Base-by-base conservation (phyloP, 768 basidiomycete genomes). In the Leccinum ochraceum region DNA sequence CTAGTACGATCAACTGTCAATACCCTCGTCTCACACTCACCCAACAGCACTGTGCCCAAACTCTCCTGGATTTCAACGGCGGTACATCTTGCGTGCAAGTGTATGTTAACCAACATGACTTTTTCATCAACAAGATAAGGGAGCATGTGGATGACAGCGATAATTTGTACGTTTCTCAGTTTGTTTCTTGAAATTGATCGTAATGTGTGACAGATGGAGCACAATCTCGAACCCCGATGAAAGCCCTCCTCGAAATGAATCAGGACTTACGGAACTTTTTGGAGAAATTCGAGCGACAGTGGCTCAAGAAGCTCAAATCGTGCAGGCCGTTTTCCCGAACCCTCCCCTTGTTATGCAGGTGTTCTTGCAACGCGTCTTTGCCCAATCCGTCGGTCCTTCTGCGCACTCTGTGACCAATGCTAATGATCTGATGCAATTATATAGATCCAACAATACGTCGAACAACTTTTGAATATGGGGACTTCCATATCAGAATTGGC, bases 41-140 rank as follows among this genome's bases (percentile, higher is more conserved):
- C 24, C 32, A n/a, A 46, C 68, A 99, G 96, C 97, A 98, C 71
- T 98, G 96, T 70, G 96, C 97, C 0, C 92, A 95, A 77, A 96
- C 94, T 3, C 79, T 99, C 6, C 83, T 97, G 17, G 97, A 98
- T 74, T 99, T 99, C 78, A 99, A 99, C 65, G 97, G 97, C 6
- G 97, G 97, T 9, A 80, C 91, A 49, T 96, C 95, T 1, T 98
- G 97, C 70, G 91, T 99, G 6, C 95, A 98, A 75, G 93, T 98
- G 13, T 99, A 98, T 68, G 97, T 99, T 58, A 99, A 98, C 69
- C 97, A 99, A 71, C 97, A 99, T 67, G 97, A 98, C 72, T 99
- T 99, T 80, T 99, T 99, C 81, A 98, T 98, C 73, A 95, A 95
- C 71, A 86, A 92, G 57, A 86, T 93, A 42, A 86, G 89, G 37